These are phyloP conservation scores for Chamaecrista fasciculata DNA, from an alignment of 306 rosid species.

Conservation along the genomic window DNA sequence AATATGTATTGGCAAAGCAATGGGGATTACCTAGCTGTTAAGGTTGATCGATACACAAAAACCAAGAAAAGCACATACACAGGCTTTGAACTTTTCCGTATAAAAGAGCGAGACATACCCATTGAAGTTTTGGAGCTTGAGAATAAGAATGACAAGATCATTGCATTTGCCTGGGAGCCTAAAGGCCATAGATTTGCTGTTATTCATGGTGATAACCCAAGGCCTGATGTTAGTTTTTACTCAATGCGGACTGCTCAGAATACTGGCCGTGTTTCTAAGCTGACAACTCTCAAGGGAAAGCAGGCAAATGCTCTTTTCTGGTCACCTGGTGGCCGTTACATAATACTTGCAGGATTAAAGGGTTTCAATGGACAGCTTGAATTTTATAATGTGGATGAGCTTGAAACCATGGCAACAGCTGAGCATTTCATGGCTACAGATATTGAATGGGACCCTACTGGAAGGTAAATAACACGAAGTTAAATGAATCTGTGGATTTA, in stretches of 20 bases:
- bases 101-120: conserved; percentile 69
- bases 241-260: conserved; percentile 54
- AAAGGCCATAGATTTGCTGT: conserved; percentile 75
- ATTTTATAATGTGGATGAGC: conserved; percentile 70
- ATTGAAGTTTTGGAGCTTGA: conserved; percentile 74
- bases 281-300: conserved; percentile 68
- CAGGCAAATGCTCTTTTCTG: conserved; percentile 78
- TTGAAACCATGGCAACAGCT: conserved; percentile 74
- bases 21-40: conserved; percentile 78
- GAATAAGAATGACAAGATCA: conserved; percentile 71
- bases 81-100: conserved; percentile 73
- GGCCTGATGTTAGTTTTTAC: conserved; percentile 68
- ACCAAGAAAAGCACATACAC: conserved; percentile 72
- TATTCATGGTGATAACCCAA: conserved; percentile 73
- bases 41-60: conserved; percentile 74
- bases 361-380: conserved; percentile 69
- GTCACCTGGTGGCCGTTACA: conserved; percentile 66
- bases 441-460: conserved; percentile 84
- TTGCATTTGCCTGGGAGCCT: conserved; percentile 79
- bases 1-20: conserved; percentile 83
- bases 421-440: conserved; percentile 80
- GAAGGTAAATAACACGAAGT: conserved; percentile 44
- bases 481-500: not conserved
- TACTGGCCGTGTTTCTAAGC: conserved; percentile 60
- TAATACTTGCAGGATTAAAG: conserved; percentile 68